phyloP scores from a whole-genome alignment of 148 eudicot genomes.

The Vaccinium corymbosum region DNA sequence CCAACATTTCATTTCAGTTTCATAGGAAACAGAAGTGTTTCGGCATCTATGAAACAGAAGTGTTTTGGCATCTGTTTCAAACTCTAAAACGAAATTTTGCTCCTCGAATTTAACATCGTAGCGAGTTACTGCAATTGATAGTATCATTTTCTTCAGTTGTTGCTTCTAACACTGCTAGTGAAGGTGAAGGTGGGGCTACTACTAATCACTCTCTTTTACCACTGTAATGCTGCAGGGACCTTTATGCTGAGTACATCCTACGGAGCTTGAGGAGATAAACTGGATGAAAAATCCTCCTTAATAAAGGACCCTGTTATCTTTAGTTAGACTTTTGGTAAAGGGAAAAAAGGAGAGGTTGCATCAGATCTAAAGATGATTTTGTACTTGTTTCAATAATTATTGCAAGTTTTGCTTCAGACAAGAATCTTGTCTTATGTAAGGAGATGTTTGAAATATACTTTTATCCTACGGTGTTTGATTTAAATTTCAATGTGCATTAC shows the following conservation, averaged over 20 bases:
- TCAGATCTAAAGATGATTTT: not conserved
- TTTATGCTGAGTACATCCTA: slow-evolving; percentile 61
- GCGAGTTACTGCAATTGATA: too few relatives aligned
- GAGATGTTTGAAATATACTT: not conserved
- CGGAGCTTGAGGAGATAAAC: slow-evolving; percentile 49
- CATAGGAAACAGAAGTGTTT: not conserved
- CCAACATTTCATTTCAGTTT: not conserved
- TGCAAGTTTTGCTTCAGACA: not conserved
- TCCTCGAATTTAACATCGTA: not conserved
- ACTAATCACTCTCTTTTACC: not conserved
- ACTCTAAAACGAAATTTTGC: not conserved
- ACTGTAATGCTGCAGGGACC: slow-evolving; percentile 39
- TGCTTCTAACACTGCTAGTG: not conserved
- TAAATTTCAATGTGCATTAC: not conserved
- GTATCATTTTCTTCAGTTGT: not conserved
- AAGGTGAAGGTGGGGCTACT: not conserved
- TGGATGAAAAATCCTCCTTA: not conserved
- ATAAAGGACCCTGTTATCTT: not conserved
- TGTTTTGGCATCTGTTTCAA: too few relatives aligned
- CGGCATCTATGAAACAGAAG: too few relatives aligned
- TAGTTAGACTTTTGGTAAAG: not conserved
- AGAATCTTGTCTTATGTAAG: not conserved
- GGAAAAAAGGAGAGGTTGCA: not conserved
- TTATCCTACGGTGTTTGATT: not conserved
- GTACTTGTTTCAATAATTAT: not conserved